A percentile compares a stretch with the other conserved stretches of the same genome.
Evolutionary conservation across 1,284 basidiomycete species (phyloP).

Genomic region (Cerrena zonata): DNA sequence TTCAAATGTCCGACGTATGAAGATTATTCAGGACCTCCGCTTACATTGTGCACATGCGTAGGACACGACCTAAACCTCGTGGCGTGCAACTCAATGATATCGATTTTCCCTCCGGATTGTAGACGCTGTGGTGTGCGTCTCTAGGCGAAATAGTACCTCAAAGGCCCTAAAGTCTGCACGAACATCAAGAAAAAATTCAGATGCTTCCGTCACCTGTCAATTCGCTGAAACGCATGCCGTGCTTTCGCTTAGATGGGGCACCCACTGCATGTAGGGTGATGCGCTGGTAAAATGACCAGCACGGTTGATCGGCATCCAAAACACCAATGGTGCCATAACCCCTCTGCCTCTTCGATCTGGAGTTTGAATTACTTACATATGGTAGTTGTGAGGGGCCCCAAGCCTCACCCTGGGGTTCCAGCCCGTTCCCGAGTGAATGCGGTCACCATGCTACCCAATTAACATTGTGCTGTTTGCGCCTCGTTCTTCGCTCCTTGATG

Average conservation of each 20-base stretch:
- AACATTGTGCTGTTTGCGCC: conserved; percentile 19
- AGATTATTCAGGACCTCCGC: no score
- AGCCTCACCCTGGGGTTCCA: conserved; percentile 28
- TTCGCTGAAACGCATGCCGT: not conserved
- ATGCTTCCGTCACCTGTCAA: not conserved
- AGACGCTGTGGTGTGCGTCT: not conserved
- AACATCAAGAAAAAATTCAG: not conserved
- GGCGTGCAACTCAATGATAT: not conserved
- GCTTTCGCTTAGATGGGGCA: not conserved
- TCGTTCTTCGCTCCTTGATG: conserved; percentile 26
- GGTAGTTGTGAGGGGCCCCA: conserved; percentile 26
- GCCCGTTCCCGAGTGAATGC: conserved; percentile 26
- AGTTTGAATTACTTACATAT: conserved; percentile 19
- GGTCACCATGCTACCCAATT: conserved; percentile 27
- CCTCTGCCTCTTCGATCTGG: conserved; percentile 16
- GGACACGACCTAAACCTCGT: conserved; percentile 2
- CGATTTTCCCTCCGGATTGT: not conserved
- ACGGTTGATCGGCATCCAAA: not conserved
- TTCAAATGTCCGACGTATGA: no score
- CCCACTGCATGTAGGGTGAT: not conserved
- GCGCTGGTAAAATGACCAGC: not conserved
- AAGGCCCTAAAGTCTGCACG: not conserved
- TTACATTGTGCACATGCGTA: not conserved
- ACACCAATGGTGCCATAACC: conserved; percentile 13
- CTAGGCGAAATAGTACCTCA: not conserved